Evolutionary conservation across 2,329 filamentous ascomycete genomes (phyloP), one percentile per base, ranked within the genome.

Genomic region (Fusarium metavorans): DNA sequence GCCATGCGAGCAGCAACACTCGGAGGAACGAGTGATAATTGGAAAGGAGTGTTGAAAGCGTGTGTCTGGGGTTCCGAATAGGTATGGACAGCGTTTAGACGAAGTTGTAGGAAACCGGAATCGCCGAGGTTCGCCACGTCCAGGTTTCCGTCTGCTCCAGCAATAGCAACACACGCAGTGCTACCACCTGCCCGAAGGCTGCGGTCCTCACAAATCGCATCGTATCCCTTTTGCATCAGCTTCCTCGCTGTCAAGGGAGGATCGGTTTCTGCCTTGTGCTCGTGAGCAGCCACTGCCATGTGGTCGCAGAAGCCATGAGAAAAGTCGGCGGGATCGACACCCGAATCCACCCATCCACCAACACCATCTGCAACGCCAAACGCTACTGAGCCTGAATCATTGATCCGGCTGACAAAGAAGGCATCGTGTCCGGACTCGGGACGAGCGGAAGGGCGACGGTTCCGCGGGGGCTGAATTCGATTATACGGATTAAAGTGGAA

Each of bases 1-100:
- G 92, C 91, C 78, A 95, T 93, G 78, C 97, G 94, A 25, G 91
- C 90, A 66, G 95, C 89, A 84, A 98, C 92, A 77, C 90, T 91
- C 5, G 93, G 90, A 1, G 97, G 96, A 9, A 98, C 92, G 63
- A 98, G 92, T 64, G 95, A 96, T 45, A 99, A 89, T 83, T 99
- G 97, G 81, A 94, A 99, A 0, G 97, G 97, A 0, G 97, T 98
- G 83, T 99, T 99, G 88, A 99, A 99, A 50, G 93, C 95, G 82
- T 99, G 97, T 1, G 95, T 98, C 83, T 99, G 97, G 27, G 95
- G 93, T 57, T 92, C 90, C 2, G 95, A 97, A 80, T 92, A 92
- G 66, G 93, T 90, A 82, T 97, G 93, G 35, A 99, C 94, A 16
- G 93, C 94, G 76, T 96, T 97, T 30, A 94, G 89, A 16, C 95